Evolutionary conservation across 495 filamentous ascomycete species (phyloP).

Genomic region (Penicillium manginii): DNA sequence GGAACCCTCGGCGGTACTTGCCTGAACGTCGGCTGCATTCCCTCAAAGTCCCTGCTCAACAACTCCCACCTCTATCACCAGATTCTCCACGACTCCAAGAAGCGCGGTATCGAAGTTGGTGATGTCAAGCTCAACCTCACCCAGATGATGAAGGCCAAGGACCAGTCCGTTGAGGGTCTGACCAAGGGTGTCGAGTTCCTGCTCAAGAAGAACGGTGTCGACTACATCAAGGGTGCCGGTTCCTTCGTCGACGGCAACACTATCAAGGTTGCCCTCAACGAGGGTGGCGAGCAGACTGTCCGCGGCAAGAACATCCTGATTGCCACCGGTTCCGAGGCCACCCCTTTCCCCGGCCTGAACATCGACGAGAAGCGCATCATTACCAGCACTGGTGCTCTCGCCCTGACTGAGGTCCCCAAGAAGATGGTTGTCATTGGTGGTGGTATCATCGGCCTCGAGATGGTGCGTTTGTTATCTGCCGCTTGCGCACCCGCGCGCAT

Average conservation of each 20-base stretch:
- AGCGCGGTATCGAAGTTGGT: constrained; percentile 93
- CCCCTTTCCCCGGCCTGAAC: constrained; percentile 92
- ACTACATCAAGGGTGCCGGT: constrained; percentile 92
- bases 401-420: constrained; percentile 87
- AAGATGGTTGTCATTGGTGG: constrained; percentile 98
- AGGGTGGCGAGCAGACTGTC: constrained; percentile 86
- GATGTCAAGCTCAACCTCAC: constrained; percentile 94
- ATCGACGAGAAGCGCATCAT: constrained; percentile 98
- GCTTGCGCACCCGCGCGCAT: not conserved
- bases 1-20: constrained; percentile 94
- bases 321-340: constrained; percentile 90
- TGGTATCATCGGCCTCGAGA: constrained; percentile 98
- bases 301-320: constrained; percentile 96
- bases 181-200: constrained; percentile 98
- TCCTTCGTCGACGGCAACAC: constrained; percentile 89
- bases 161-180: constrained; percentile 81
- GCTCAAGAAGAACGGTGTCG: constrained; percentile 98
- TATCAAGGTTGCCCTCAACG: constrained; percentile 83
- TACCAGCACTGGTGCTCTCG: constrained; percentile 92
- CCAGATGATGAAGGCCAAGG: constrained; percentile 98
- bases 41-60: constrained; percentile 98
- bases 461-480: constrained; percentile 57
- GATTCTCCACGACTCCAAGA: constrained; percentile 95
- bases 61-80: constrained; percentile 99
- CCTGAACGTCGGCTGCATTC: constrained; percentile 98